phyloP scores from a whole-genome alignment of 129 eudicot species.

The Helianthus annuus region DNA sequence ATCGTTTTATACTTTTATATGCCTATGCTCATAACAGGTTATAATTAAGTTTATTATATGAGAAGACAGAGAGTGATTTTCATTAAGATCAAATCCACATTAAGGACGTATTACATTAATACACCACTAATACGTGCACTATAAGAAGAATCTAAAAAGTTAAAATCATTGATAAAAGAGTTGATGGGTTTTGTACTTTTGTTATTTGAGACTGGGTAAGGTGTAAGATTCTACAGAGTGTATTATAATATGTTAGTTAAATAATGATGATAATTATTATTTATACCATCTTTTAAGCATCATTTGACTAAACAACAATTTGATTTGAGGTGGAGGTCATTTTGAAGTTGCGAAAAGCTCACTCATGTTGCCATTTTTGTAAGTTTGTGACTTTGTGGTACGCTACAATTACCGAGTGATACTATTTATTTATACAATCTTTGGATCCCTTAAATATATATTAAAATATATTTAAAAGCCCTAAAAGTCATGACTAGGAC shows the following conservation, averaged over 20 bases:
- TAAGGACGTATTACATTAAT: too few relatives aligned
- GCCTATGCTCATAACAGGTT: too few relatives aligned
- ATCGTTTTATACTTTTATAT: too few relatives aligned
- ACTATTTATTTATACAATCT: not conserved
- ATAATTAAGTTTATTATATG: too few relatives aligned
- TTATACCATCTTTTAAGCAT: slow-evolving; percentile 25
- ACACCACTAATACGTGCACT: too few relatives aligned
- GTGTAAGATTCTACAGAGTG: not conserved
- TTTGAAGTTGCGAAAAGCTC: slow-evolving; percentile 25
- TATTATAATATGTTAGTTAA: slow-evolving; percentile 1
- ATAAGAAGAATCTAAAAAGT: too few relatives aligned
- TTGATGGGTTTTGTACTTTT: too few relatives aligned
- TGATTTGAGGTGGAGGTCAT: slow-evolving; percentile 2
- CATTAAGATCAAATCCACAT: too few relatives aligned
- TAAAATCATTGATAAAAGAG: too few relatives aligned
- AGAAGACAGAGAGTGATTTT: too few relatives aligned
- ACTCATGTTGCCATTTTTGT: slow-evolving; percentile 7
- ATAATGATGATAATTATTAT: slow-evolving; percentile 4
- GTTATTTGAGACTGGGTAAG: not conserved
- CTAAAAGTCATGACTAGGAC: not conserved
- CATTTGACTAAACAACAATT: slow-evolving; percentile 21
- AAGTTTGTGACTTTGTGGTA: slow-evolving; percentile 34
- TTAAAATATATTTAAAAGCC: not conserved
- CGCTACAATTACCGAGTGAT: slow-evolving; percentile 30
- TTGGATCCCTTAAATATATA: not conserved